phyloP scores from a whole-genome alignment of 768 basidiomycete species.

The Cystoderma amianthinum region DNA sequence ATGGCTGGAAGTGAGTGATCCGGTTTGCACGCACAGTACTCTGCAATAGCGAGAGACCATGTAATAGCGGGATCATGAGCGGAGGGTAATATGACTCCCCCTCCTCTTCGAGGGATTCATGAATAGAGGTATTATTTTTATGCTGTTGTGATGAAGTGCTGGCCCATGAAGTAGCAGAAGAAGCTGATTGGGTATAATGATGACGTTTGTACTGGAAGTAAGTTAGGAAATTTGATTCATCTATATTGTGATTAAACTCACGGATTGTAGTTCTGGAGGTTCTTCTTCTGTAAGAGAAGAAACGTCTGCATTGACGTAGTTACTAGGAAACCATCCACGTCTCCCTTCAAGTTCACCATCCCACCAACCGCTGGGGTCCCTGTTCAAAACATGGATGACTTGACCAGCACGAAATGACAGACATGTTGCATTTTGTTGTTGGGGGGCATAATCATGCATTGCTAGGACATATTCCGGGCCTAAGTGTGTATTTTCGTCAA shows the following conservation, averaged over 20 bases:
- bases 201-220: slow-evolving; percentile 32
- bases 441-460: slow-evolving; percentile 84
- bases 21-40: slow-evolving; percentile 77
- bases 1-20: slow-evolving; percentile 82
- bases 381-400: slow-evolving; percentile 84
- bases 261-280: slow-evolving; percentile 34
- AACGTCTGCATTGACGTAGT: slow-evolving; percentile 76
- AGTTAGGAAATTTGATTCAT: no score
- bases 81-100: slow-evolving; percentile 65
- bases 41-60: slow-evolving; percentile 81
- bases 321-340: slow-evolving; percentile 98
- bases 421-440: slow-evolving; percentile 69
- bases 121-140: slow-evolving; percentile 37
- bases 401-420: slow-evolving; percentile 88
- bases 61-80: slow-evolving; percentile 77
- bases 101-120: slow-evolving; percentile 39
- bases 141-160: slow-evolving; percentile 31
- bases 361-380: slow-evolving; percentile 94
- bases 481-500: slow-evolving; percentile 44
- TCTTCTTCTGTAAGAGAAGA: slow-evolving; percentile 54
- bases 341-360: slow-evolving; percentile 88
- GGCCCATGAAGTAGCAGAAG: slow-evolving; percentile 49
- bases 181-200: slow-evolving; percentile 40
- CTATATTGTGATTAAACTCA: no score
- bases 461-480: slow-evolving; percentile 76